A percentile compares a stretch with the other conserved stretches of the same genome.
These are phyloP conservation scores for Cutaneotrichosporon spelunceum DNA, from an alignment of 1,284 basidiomycete species.

Conservation along the genomic window DNA sequence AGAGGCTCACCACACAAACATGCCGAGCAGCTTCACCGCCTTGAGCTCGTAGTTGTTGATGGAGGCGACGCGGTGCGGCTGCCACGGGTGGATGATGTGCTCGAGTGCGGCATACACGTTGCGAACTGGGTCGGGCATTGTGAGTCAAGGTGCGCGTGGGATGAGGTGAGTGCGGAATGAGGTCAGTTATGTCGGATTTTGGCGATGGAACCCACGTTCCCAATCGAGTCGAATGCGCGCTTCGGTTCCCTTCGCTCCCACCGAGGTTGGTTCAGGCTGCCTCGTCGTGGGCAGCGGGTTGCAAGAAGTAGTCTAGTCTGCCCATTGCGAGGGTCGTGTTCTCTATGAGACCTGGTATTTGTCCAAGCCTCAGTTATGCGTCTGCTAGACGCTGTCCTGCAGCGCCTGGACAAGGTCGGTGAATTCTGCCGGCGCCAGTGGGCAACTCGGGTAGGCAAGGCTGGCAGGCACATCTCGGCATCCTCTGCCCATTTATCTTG, in stretches of 20 bases:
- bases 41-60: constrained; percentile 19
- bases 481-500: not conserved
- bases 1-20: constrained; percentile 13
- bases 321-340: too few relatives aligned
- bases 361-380: too few relatives aligned
- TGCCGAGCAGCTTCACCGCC: constrained; percentile 13
- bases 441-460: not conserved
- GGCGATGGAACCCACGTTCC: not conserved
- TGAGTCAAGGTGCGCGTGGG: not conserved
- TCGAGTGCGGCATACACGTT: constrained; percentile 4
- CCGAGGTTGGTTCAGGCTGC: not conserved
- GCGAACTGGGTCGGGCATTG: constrained; percentile 1
- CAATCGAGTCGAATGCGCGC: not conserved
- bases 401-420: not conserved
- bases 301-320: too few relatives aligned
- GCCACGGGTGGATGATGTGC: constrained; percentile 9
- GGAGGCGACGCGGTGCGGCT: constrained; percentile 12
- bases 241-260: not conserved
- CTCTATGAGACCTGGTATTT: too few relatives aligned
- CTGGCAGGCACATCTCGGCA: constrained; percentile 1
- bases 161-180: not conserved
- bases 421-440: not conserved
- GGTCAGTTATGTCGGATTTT: too few relatives aligned
- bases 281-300: too few relatives aligned
- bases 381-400: not conserved